Evolutionary conservation across 176 grass and related monocot species (phyloP).

Genomic region (Juncus inflexus): DNA sequence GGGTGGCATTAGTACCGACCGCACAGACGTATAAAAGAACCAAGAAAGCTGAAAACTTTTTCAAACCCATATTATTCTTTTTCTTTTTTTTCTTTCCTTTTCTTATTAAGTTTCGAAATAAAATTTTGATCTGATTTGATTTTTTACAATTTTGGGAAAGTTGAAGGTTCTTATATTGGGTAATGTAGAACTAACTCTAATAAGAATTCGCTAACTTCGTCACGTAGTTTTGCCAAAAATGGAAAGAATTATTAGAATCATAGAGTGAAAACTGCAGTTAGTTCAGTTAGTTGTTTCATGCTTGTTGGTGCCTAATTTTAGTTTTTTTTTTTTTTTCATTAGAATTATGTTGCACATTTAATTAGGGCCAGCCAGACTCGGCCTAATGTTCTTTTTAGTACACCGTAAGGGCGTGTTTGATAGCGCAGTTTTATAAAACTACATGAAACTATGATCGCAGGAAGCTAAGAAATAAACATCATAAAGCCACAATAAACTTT

Average conservation of each 20-base stretch:
- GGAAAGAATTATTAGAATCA: neutral
- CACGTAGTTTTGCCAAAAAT: constrained; percentile 18
- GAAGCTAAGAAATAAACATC: too few relatives aligned
- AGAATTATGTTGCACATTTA: neutral
- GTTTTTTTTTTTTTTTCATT: too few relatives aligned
- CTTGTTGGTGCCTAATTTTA: too few relatives aligned
- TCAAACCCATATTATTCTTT: constrained; percentile 10
- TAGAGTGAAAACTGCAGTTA: constrained; percentile 7
- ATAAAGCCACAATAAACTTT: too few relatives aligned
- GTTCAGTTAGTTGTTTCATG: neutral
- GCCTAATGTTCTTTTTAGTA: neutral
- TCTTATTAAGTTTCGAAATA: neutral
- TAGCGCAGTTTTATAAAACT: neutral
- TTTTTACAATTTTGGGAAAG: constrained; percentile 16
- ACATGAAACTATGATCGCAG: too few relatives aligned
- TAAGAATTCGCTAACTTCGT: neutral
- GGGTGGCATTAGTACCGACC: neutral
- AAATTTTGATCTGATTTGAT: neutral
- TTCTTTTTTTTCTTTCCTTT: neutral
- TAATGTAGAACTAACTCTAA: constrained; percentile 12
- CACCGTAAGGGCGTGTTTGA: neutral
- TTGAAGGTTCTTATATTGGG: constrained; percentile 18
- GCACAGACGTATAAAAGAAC: neutral
- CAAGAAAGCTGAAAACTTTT: constrained; percentile 7
- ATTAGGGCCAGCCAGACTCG: neutral